Base-by-base conservation (phyloP, 2,329 filamentous ascomycete genomes). In the Fusarium tuaranense region DNA sequence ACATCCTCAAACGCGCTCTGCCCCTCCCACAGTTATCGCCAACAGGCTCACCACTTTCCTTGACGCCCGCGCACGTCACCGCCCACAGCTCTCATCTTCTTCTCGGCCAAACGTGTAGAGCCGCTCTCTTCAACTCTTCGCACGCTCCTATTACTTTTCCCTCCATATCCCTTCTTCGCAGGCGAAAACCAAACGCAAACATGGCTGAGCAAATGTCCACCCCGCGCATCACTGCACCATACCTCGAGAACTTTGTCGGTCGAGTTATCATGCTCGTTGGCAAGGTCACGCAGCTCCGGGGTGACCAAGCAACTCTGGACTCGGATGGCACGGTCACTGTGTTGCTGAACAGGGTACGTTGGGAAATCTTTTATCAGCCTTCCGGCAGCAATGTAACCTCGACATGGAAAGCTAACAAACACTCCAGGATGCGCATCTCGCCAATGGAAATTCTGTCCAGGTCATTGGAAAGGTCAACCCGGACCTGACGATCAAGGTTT, bases 231-330 rank as follows among this genome's bases (percentile, higher is more conserved):
- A 94, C 94, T 58, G 93, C 93, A 63, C 86, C 88, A 46, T 93
- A 96, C 84, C 92, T 98, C 68, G 91, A 95, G 81, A 88, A 88
- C 80, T 97, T 95, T 85, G 88, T 92, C 75, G 87, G 88, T 76
- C 89, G 90, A 75, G 94, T 93, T 72, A 94, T 98, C 72, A 95
- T 95, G 78, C 87, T 98, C 65, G 88, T 97, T 7, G 97, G 97
- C 79, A 95, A 93, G 79, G 95, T 98, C 57, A 89, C 90, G 5
- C 92, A 97, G 79, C 87, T 98, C 27, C 92, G 92, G 62, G 95
- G 95, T 76, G 94, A 97, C 63, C 89, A 90, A 61, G 96, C 95
- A 0, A 91, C 91, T 7, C 89, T 98, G 34, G 95, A 98, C 67
- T 92, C 94, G 7, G 92, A 91, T 30, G 96, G 96, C 0, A 89